phyloP scores from a whole-genome alignment of 495 filamentous ascomycete species.

The Aspergillus asperescens region DNA sequence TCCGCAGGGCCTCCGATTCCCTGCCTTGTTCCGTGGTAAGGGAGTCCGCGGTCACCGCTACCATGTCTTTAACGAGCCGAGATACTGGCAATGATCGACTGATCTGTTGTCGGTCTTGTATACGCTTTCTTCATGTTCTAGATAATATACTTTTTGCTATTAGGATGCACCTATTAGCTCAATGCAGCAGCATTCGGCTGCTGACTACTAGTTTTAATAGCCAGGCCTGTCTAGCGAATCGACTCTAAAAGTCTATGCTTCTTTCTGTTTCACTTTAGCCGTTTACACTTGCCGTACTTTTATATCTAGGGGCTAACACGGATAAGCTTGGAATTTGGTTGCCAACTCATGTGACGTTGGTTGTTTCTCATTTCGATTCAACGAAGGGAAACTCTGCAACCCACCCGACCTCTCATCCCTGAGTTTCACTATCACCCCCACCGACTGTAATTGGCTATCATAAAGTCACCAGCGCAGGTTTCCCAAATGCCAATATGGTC shows the following conservation, averaged over 20 bases:
- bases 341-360: background rate
- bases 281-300: background rate
- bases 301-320: background rate
- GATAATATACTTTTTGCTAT: too few relatives aligned
- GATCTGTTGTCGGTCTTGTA: background rate
- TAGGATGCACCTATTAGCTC: too few relatives aligned
- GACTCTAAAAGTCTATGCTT: background rate
- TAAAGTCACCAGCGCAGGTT: too few relatives aligned
- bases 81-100: conserved; percentile 53
- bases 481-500: too few relatives aligned
- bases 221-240: background rate
- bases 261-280: background rate
- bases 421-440: background rate
- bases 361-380: too few relatives aligned
- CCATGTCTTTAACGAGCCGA: conserved; percentile 93
- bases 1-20: conserved; percentile 73
- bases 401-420: too few relatives aligned
- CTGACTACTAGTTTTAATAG: background rate
- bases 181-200: background rate
- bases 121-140: too few relatives aligned
- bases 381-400: too few relatives aligned
- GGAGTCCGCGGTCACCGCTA: conserved; percentile 88
- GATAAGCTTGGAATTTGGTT: background rate
- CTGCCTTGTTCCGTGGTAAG: conserved; percentile 76
- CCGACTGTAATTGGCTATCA: background rate